Conservation (phyloP, 331 rosid genomes). For the Telfairia occidentalis region DNA sequence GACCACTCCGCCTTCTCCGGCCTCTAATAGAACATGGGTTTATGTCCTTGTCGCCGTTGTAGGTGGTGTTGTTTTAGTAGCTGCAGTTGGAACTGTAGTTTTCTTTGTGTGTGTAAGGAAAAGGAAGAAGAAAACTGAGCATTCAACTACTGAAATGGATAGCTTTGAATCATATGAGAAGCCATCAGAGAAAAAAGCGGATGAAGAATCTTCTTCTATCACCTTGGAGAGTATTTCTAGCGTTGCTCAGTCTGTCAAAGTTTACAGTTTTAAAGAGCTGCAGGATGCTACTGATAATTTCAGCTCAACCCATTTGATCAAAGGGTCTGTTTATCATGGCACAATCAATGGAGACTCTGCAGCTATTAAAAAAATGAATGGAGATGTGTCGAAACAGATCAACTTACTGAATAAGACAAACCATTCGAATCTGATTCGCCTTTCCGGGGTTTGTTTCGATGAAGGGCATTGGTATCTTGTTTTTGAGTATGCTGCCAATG, state of each 20-base stretch:
- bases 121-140: conserved; percentile 31
- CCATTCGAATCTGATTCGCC: conserved; percentile 67
- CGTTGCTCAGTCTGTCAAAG: conserved; percentile 51
- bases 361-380: conserved; percentile 54
- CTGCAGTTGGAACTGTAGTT: conserved; percentile 21
- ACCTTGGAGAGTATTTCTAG: conserved; percentile 38
- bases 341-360: conserved; percentile 51
- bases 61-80: conserved; percentile 32
- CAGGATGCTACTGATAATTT: conserved; percentile 55
- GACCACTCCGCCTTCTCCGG: conserved; percentile 14
- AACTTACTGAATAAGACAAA: conserved; percentile 46
- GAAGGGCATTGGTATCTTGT: conserved; percentile 75
- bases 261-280: conserved; percentile 56
- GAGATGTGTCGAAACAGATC: conserved; percentile 65
- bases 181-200: conserved; percentile 20
- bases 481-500: conserved; percentile 69
- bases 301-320: conserved; percentile 33
- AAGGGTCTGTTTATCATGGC: conserved; percentile 53
- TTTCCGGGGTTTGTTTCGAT: conserved; percentile 61
- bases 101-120: conserved; percentile 17
- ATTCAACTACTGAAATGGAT: conserved; percentile 17
- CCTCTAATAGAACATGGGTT: conserved; percentile 48
- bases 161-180: conserved; percentile 34
- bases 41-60: conserved; percentile 51
- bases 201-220: conserved; percentile 27